Percentiles rank a stretch among this genome's conserved stretches.
Evolutionary conservation across 139 green algal genomes (phyloP).

Genomic region (Limnomonas spitsbergensis): DNA sequence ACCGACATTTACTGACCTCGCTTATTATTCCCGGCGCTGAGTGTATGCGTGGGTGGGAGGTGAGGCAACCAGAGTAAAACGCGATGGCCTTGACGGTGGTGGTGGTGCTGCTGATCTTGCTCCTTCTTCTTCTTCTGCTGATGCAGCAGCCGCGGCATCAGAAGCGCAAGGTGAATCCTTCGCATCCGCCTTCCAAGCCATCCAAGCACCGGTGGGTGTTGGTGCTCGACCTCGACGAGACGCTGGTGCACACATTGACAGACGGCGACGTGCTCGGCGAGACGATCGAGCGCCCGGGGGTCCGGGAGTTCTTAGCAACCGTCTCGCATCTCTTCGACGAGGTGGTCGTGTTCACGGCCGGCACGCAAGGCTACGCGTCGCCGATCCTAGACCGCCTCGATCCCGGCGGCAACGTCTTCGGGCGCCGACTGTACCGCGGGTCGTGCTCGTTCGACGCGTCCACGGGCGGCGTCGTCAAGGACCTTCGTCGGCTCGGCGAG

Average conservation of each 20-base stretch:
- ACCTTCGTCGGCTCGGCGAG: background rate
- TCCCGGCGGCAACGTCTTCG: background rate
- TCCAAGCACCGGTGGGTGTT: background rate
- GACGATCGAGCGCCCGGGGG: background rate
- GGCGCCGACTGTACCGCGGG: background rate
- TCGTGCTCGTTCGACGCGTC: background rate
- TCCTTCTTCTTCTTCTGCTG: too few relatives aligned
- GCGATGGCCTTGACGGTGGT: too few relatives aligned
- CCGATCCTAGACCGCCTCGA: background rate
- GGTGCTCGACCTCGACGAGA: constrained; percentile 13
- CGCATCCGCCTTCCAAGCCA: too few relatives aligned
- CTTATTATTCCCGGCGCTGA: too few relatives aligned
- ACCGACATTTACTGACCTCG: too few relatives aligned
- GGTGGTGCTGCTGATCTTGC: too few relatives aligned
- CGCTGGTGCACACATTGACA: background rate
- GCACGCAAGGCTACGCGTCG: background rate
- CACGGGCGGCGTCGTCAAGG: background rate
- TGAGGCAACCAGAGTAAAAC: too few relatives aligned
- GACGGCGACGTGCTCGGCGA: background rate
- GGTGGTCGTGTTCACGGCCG: constrained; percentile 5
- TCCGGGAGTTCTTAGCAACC: background rate
- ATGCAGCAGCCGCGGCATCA: too few relatives aligned
- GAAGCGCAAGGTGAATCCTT: too few relatives aligned
- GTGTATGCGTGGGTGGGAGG: too few relatives aligned
- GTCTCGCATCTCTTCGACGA: background rate